Evolutionary conservation across 495 filamentous ascomycete species (phyloP).

Genomic region (Paragyromitra xinjiangensis): DNA sequence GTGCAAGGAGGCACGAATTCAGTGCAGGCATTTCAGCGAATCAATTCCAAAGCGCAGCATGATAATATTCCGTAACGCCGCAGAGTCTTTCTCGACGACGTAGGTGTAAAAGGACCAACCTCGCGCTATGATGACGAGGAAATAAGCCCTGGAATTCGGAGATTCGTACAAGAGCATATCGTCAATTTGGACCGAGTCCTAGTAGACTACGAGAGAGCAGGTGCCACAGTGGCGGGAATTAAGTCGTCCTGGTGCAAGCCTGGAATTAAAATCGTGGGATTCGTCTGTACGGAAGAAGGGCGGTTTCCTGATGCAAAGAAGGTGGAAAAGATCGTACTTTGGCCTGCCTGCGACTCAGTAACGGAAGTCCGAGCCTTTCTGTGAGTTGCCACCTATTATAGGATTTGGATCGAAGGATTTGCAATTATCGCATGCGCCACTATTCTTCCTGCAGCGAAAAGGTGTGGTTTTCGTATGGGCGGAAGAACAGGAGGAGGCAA

Average conservation of each 20-base stretch:
- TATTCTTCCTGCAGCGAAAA: background rate
- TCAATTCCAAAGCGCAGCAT: background rate
- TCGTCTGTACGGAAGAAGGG: background rate
- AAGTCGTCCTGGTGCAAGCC: background rate
- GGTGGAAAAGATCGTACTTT: background rate
- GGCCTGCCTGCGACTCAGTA: background rate
- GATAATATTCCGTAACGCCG: background rate
- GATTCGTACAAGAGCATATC: slow-evolving; percentile 7
- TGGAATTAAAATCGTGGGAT: background rate
- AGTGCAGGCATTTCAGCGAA: background rate
- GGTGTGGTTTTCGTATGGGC: background rate
- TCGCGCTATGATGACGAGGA: background rate
- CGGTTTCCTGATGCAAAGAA: background rate
- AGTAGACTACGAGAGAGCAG: background rate
- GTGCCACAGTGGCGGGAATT: background rate
- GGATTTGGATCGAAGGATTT: background rate
- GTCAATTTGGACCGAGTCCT: background rate
- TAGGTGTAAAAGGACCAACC: background rate
- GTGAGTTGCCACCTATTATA: background rate
- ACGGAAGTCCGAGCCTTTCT: background rate
- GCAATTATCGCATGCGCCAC: background rate
- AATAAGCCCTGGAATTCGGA: background rate
- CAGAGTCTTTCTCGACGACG: background rate
- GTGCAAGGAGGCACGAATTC: background rate
- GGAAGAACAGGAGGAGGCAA: background rate